Evolutionary conservation across 2,329 filamentous ascomycete genomes (phyloP).

Genomic region (Aspergillus sp.): DNA sequence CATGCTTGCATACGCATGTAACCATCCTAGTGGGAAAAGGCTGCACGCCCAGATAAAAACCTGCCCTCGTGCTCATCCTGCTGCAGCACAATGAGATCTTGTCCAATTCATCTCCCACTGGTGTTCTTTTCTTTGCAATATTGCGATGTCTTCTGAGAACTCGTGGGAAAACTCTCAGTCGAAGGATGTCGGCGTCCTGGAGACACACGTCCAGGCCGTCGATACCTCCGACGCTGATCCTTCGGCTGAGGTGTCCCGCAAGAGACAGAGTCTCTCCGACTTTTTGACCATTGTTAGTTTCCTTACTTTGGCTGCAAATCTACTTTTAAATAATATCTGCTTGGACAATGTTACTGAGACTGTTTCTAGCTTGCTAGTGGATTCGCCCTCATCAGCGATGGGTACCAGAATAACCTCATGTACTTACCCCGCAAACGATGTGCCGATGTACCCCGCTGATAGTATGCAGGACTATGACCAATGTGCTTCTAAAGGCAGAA

Average conservation of each 20-base stretch:
- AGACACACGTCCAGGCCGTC: neutral
- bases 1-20: neutral
- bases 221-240: neutral
- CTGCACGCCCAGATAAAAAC: neutral
- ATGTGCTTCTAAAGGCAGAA: neutral
- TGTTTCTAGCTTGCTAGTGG: constrained; percentile 1
- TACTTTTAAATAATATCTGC: too few species aligned
- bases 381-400: constrained; percentile 8
- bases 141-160: neutral
- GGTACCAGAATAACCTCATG: constrained; percentile 9
- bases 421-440: neutral
- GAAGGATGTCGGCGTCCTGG: neutral
- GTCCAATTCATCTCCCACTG: neutral
- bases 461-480: neutral
- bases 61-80: neutral
- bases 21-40: neutral
- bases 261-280: neutral
- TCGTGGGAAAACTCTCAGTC: neutral
- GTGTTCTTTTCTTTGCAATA: neutral
- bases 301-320: neutral
- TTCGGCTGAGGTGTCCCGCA: neutral
- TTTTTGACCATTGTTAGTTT: neutral
- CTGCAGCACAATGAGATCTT: neutral
- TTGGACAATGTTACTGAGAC: neutral
- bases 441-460: neutral